These are phyloP conservation scores for Aphanoascus verrucosus DNA, from an alignment of 2,329 filamentous ascomycete species.

Conservation along the genomic window DNA sequence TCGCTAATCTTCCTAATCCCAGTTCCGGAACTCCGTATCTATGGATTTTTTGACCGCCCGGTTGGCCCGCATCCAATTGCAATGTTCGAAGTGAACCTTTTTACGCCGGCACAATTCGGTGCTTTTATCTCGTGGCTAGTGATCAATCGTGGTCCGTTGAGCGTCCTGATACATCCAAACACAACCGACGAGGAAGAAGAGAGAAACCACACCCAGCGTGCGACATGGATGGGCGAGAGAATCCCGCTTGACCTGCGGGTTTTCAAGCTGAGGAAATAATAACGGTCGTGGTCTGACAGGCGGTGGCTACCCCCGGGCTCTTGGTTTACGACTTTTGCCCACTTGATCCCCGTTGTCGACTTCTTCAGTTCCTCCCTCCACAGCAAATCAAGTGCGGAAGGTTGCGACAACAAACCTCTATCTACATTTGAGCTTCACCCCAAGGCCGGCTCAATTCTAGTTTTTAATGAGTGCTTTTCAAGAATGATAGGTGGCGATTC, in stretches of 20 bases:
- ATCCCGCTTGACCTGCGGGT: slow-evolving; percentile 34
- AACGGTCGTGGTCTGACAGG: slow-evolving; percentile 18
- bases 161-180: slow-evolving; percentile 73
- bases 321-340: not conserved
- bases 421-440: no score
- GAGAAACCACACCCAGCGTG: slow-evolving; percentile 38
- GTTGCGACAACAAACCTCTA: no score
- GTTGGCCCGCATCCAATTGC: slow-evolving; percentile 62
- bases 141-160: slow-evolving; percentile 69
- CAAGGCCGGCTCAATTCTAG: no score
- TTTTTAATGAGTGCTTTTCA: no score
- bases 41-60: slow-evolving; percentile 63
- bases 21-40: slow-evolving; percentile 80
- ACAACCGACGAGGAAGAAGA: slow-evolving; percentile 46
- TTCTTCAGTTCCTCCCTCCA: no score
- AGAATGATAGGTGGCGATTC: no score
- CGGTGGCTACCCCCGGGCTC: not conserved
- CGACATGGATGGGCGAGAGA: slow-evolving; percentile 38
- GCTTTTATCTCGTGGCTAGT: slow-evolving; percentile 80
- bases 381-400: no score
- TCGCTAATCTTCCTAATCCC: slow-evolving; percentile 1
- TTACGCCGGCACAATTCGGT: slow-evolving; percentile 77
- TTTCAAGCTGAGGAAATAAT: slow-evolving; percentile 22
- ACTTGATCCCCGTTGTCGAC: not conserved
- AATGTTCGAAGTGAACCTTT: slow-evolving; percentile 90